Evolutionary conservation across 208 protist species (phyloP).

Genomic region (Leishmania guyanensis): DNA sequence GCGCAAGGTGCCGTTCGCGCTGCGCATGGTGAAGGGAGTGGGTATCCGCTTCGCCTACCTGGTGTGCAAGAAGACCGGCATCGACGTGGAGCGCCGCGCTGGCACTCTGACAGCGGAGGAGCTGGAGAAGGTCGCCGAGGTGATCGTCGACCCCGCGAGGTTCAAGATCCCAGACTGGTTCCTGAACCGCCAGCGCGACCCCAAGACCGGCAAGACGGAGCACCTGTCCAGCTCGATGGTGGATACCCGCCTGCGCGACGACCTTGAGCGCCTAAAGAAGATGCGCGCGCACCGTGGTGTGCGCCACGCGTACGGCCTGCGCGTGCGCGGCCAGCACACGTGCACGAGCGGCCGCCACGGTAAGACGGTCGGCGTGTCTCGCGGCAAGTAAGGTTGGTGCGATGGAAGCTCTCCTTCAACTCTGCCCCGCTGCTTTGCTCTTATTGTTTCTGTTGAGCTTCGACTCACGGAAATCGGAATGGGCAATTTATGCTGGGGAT

Average conservation of each 20-base stretch:
- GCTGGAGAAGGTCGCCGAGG: slow-evolving; percentile 97
- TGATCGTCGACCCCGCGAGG: slow-evolving; percentile 98
- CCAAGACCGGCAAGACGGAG: slow-evolving; percentile 97
- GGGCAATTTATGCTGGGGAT: not conserved
- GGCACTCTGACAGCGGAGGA: slow-evolving; percentile 93
- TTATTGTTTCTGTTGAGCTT: not conserved
- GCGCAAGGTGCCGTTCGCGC: slow-evolving; percentile 97
- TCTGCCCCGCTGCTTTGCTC: no score
- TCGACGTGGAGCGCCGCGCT: slow-evolving; percentile 97
- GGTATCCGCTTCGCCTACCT: slow-evolving; percentile 99
- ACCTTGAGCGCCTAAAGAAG: slow-evolving; percentile 99
- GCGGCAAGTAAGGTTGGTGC: slow-evolving; percentile 60
- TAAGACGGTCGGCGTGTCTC: slow-evolving; percentile 87
- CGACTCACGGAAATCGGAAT: not conserved
- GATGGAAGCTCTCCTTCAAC: not conserved
- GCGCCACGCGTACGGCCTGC: slow-evolving; percentile 98
- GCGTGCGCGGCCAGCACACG: slow-evolving; percentile 99
- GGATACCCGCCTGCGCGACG: slow-evolving; percentile 98
- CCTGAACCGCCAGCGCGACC: slow-evolving; percentile 99
- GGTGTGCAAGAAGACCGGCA: slow-evolving; percentile 98
- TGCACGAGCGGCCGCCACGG: slow-evolving; percentile 99
- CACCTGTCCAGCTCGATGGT: slow-evolving; percentile 98
- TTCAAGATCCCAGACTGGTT: slow-evolving; percentile 99
- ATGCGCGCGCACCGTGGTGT: slow-evolving; percentile 98
- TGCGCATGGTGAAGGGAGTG: slow-evolving; percentile 99